Base-by-base conservation (phyloP, 73 alveolate genomes). In the Paramecium sonneborni region DNA sequence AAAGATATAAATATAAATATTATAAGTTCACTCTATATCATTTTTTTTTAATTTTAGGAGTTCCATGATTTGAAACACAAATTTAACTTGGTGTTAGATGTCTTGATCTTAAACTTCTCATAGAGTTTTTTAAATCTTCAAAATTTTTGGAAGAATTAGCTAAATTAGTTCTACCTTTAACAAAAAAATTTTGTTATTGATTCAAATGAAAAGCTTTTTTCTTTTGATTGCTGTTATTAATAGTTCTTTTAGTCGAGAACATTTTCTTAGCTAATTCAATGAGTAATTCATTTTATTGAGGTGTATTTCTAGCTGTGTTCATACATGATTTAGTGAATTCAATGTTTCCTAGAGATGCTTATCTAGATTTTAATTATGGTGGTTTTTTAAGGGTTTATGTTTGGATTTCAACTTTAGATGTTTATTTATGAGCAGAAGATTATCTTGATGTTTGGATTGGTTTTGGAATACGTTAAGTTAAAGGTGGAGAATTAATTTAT, bases 71-170 rank as follows among this genome's bases (percentile, higher is more conserved):
- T 30, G 84, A 62, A 30, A 32, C 8, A 14, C 84, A 62, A 30
- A 62, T 30, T 32, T 32, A 1, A 62, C 84, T 34, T 72, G 86
- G 86, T 10, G 58, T 72, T 6, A 35, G 86, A 72, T 35, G 55
- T 72, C 86, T 72, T 34, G 86, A 72, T 72, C 86, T 39, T 23
- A 79, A 34, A 23, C 90, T 39, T 46, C 76, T 79, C 90, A 79
- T 43, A 10, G 90, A 79, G 21, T 32, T 79, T 24, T 76, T 79
- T 26, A 79, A 44, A 79, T 79, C 90, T 79, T 79, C 90, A 10
- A 79, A 20, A 32, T 62, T 62, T 28, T 26, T 62, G 10, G 39
- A 26, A 12, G 28, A 7, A 62, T 14, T 26, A 4, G 48, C 26
- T 23, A 30, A 23, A 72, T 38, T 38, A 0, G 62, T 72, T 35